These are phyloP conservation scores for Sphagnum magellanicum DNA, from an alignment of 228 moss, liverwort and hornwort species.

Conservation along the genomic window DNA sequence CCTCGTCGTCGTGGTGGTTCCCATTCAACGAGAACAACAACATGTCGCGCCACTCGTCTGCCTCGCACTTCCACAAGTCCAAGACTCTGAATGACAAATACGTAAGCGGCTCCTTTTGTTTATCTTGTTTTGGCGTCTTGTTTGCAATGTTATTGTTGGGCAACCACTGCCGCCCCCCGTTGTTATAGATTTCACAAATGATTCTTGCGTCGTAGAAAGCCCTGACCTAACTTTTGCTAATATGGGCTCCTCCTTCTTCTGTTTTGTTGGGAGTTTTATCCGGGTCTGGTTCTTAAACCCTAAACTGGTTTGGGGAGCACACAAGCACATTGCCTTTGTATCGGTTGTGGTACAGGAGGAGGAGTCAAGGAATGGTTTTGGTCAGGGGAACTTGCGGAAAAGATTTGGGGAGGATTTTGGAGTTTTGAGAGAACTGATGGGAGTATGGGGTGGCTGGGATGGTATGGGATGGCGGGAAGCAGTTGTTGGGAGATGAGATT, in stretches of 20 bases:
- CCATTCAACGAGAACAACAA: slow-evolving; percentile 11
- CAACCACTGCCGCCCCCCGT: background rate
- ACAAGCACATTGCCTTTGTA: too few relatives aligned
- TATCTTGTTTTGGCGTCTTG: background rate
- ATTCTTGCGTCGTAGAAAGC: background rate
- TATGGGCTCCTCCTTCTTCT: too few relatives aligned
- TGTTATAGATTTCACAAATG: background rate
- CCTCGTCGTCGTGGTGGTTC: background rate
- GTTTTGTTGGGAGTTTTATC: background rate
- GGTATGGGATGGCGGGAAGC: slow-evolving; percentile 17
- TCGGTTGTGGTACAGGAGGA: too few relatives aligned
- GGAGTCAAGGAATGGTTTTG: too few relatives aligned
- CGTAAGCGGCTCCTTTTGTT: slow-evolving; percentile 32
- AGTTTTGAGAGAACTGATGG: background rate
- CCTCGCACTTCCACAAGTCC: slow-evolving; percentile 89
- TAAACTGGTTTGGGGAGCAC: background rate
- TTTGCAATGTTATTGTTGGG: too few relatives aligned
- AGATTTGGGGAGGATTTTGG: background rate
- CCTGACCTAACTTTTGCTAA: too few relatives aligned
- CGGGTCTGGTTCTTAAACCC: background rate
- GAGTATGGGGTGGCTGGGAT: too few relatives aligned
- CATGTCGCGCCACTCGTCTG: slow-evolving; percentile 77
- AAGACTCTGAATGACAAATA: slow-evolving; percentile 99
- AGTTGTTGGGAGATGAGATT: slow-evolving; percentile 97
- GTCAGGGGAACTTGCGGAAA: background rate